Evolutionary conservation across 2,329 filamentous ascomycete species (phyloP), one percentile per base, ranked within the genome.

Genomic region (Hortaea sp.): DNA sequence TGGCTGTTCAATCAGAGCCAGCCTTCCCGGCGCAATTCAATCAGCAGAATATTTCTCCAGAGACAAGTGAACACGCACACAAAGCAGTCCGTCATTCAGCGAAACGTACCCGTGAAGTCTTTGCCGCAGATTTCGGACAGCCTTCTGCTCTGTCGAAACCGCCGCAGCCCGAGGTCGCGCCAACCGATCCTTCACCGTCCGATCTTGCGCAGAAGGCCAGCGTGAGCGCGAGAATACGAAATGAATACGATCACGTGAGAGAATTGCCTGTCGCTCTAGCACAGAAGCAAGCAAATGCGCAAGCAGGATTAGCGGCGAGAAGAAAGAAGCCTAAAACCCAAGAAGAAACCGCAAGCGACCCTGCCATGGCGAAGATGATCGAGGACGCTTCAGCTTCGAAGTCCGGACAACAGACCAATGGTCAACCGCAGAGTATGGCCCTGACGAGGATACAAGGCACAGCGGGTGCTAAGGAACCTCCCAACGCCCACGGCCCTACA

Each of bases 241-340:
- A 72, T 59, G 88, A 95, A 69, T 95, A 95, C 66, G 77, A 81
- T 56, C 73, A 82, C 59, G 82, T 92, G 20, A 79, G 81, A 62
- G 82, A 84, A 51, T 75, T 95, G 3, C 89, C 89, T 5, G 78
- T 83, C 20, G 79, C 79, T 1, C 75, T 95, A 13, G 85, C 85
- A 32, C 82, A 85, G 20, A 92, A 89, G 63, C 84, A 89, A 65
- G 82, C 84, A 10, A 78, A 73, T 57, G 75, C 77, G 34, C 68
- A 71, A 28, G 66, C 73, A 2, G 70, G 73, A 4, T 69, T 78
- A n/a, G 76, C 74, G 6, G 75, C 77, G 50, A 74, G 81, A 53
- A 74, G 79, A 54, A 85, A 81, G 65, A 78, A 81, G 57, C 70
- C 75, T 32, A 80, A 78, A 64, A 66, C 69, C 12, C 73, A 76